Evolutionary conservation across 495 filamentous ascomycete genomes (phyloP), one percentile per base, ranked within the genome.

Genomic region (Hyphodiscus hymeniophilus): DNA sequence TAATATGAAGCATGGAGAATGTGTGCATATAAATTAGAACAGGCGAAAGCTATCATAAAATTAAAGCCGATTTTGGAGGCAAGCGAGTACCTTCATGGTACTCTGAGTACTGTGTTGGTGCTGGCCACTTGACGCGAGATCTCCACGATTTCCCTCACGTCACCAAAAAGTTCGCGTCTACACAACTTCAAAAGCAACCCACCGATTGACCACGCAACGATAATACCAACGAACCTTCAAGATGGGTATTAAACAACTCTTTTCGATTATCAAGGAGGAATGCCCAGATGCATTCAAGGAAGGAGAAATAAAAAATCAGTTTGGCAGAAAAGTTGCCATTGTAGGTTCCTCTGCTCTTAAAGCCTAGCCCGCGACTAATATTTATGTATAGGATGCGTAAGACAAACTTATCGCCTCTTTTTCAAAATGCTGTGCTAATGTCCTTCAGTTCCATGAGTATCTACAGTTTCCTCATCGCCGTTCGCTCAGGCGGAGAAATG

Each of bases 271-370:
- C 67, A 81, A 84, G 47, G 92, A 97, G 51, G 83, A 96, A 66
- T 84, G 85, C 47, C 88, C 91, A 20, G 86, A 89, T 71, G 85
- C 92, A n/a, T 77, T 95, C 72, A 95, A 94, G 64, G 79, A 84
- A 48, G 89, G 92, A 42, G 94, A 98, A 54, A 97, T 98, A 69
- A 98, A 97, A 68, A 90, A 88, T 49, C 94, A 97, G 36, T 98
- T 98, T 57, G 92, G 92, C 54, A 82, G 92, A 55, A 98, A 95
- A 66, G 87, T 97, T 51, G 91, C 90, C 31, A 97, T 96, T 66
- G 88, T 92, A 74, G 62, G 86, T 75, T 22, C 13, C 21, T 30
- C 17, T 13, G 30, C 38, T 21, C 38, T 40, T 6, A 36, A 36
- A 5, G 1, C 21, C 13, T 28, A 31, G 24, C 15, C 35, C 0